Evolutionary conservation across 208 protist species (phyloP), one percentile per base, ranked within the genome.

Genomic region (Acanthamoeba lugdunensis): DNA sequence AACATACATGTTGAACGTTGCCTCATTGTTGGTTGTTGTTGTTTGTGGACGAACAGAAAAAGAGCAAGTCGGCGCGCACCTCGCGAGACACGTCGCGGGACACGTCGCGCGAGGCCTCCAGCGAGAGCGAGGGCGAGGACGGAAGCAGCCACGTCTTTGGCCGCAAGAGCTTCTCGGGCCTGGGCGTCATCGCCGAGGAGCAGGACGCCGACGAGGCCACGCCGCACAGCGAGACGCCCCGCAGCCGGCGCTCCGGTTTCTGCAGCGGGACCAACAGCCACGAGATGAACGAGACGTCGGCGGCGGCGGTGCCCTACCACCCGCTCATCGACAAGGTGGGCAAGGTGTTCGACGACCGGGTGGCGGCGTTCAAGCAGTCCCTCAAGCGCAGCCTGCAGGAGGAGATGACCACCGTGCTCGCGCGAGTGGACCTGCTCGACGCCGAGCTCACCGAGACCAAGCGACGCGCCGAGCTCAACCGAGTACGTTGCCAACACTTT

Each of bases 271-370:
- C 3, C 65, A 16, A 81, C 71, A 81, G 71, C 71, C 7, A 3
- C 9, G 71, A 41, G 71, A 33, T 65, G 58, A n/a, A 13, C 21
- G 21, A 11, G 37, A 50, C 28, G 71, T 6, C 41, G 33, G 18
- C 30, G 4, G 61, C 61, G 16, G 61, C 1, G 71, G 79, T 87
- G 23, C 79, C 79, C 45, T 87, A 87, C 79, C 79, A 87, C 52
- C 79, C 79, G 50, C 79, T 87, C 11, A 87, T 87, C 52, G 79
- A 87, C 52, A 87, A 87, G 79, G 79, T 87, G 50, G 79, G 79
- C 50, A 58, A 63, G 79, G 79, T 87, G 79, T 63, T 54, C 50
- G 79, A 87, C 28, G 79, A 87, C 18, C 45, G 52, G 11, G 50
- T 63, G 45, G 79, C 79, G 6, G 28, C n/a, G 2, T 63, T 87